These are phyloP conservation scores for Chenopodium formosanum DNA, from an alignment of 148 eudicot genomes.

Conservation along the genomic window DNA sequence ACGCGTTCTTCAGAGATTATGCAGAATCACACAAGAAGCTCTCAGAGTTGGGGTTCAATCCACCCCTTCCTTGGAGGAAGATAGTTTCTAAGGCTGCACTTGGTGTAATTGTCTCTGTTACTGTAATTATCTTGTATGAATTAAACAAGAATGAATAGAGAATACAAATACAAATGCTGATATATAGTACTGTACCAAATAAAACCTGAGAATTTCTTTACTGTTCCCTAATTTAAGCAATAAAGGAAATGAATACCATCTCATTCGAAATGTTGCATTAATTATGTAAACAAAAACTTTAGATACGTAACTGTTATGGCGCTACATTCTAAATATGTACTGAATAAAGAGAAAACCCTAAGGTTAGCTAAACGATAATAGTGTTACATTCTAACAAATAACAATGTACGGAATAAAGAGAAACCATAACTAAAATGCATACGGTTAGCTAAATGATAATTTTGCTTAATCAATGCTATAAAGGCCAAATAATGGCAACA, in stretches of 20 bases:
- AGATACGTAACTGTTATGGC: no score
- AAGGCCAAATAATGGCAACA: no score
- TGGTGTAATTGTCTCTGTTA: constrained; percentile 44
- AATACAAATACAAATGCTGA: no score
- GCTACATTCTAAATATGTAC: no score
- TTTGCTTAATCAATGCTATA: no score
- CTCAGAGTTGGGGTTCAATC: constrained; percentile 69
- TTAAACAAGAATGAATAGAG: constrained; percentile 1
- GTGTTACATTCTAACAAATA: no score
- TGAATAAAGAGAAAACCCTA: no score
- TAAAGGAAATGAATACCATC: not conserved
- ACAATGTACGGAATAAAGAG: no score
- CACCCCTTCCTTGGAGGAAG: constrained; percentile 21
- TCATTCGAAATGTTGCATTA: not conserved
- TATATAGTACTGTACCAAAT: not conserved
- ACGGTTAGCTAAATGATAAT: no score
- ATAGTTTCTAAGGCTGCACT: constrained; percentile 18
- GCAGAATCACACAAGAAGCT: constrained; percentile 87
- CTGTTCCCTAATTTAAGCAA: not conserved
- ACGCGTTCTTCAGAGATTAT: constrained; percentile 79
- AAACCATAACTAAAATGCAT: no score
- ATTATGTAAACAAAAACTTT: no score
- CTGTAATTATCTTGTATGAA: constrained; percentile 44
- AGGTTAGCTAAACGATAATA: no score
- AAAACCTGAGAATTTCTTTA: not conserved